These are phyloP conservation scores for Aureobasidium sp. DNA, from an alignment of 2,329 filamentous ascomycete species.

Conservation along the genomic window DNA sequence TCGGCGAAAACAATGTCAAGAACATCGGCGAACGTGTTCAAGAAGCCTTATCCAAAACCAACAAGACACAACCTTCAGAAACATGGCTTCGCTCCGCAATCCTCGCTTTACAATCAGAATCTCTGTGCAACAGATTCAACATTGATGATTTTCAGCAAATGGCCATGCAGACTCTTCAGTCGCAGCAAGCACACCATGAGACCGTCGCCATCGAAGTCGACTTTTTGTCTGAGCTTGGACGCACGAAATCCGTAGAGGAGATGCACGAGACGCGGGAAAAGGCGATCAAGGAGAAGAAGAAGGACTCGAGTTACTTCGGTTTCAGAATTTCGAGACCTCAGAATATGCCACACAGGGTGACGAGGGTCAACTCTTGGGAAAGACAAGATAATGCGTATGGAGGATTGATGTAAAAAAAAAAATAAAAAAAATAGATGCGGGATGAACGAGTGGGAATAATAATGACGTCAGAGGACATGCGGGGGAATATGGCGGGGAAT, in stretches of 20 bases:
- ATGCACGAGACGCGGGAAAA: constrained; percentile 16
- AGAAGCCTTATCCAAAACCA: background rate
- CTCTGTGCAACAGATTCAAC: background rate
- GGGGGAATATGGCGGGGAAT: no score
- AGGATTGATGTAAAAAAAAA: constrained; percentile 3
- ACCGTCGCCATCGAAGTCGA: constrained; percentile 2
- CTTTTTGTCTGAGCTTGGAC: background rate
- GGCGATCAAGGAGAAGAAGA: constrained; percentile 14
- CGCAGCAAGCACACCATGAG: constrained; percentile 5
- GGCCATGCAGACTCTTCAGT: background rate
- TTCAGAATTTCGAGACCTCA: constrained; percentile 3
- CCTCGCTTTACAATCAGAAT: background rate
- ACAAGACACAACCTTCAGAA: background rate
- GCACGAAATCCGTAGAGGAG: background rate
- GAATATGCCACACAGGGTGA: background rate
- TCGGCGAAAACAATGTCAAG: background rate
- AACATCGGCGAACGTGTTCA: background rate
- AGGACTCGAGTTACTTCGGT: background rate
- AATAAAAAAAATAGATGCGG: no score
- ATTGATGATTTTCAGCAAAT: background rate
- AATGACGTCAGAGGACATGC: no score
- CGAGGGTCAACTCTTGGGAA: constrained; percentile 6
- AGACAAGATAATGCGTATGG: constrained; percentile 8
- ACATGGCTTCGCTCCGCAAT: background rate
- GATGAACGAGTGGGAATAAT: background rate